Evolutionary conservation across 179 eudicot genomes (phyloP).

Genomic region (Sideroxylon spinosum): DNA sequence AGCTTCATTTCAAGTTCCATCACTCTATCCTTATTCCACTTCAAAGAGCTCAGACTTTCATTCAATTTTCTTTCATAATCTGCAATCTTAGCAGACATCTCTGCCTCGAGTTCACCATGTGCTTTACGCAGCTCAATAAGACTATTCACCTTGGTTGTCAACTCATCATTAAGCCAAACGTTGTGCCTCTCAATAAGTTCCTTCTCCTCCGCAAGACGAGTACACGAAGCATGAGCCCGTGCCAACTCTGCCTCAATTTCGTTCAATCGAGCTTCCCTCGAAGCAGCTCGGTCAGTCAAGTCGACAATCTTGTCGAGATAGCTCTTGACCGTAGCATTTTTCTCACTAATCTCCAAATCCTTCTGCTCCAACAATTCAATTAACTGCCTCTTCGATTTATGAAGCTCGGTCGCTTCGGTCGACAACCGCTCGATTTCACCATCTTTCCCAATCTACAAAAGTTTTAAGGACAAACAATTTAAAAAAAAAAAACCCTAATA

Average conservation of each 20-base stretch:
- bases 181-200: conserved; percentile 91
- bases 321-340: conserved; percentile 55
- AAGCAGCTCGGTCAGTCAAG: conserved; percentile 57
- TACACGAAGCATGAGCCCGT: conserved; percentile 46
- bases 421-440: conserved; percentile 76
- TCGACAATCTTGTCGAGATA: conserved; percentile 78
- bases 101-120: conserved; percentile 70
- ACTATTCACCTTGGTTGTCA: conserved; percentile 56
- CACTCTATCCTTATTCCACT: conserved; percentile 61
- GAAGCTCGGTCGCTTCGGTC: conserved; percentile 63
- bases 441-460: conserved; percentile 65
- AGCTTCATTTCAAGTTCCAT: conserved; percentile 68
- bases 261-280: conserved; percentile 61
- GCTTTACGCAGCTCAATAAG: conserved; percentile 57
- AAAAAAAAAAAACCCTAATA: background rate
- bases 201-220: conserved; percentile 71
- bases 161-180: conserved; percentile 83
- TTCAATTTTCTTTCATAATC: conserved; percentile 54
- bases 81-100: conserved; percentile 61
- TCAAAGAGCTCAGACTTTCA: conserved; percentile 43
- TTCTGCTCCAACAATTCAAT: conserved; percentile 64
- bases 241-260: conserved; percentile 69
- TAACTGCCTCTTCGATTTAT: conserved; percentile 84
- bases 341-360: conserved; percentile 75
- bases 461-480: background rate